Base-by-base conservation (phyloP, 192 early-diverging fungal species). In the Rhizoclosmatium globosum region DNA sequence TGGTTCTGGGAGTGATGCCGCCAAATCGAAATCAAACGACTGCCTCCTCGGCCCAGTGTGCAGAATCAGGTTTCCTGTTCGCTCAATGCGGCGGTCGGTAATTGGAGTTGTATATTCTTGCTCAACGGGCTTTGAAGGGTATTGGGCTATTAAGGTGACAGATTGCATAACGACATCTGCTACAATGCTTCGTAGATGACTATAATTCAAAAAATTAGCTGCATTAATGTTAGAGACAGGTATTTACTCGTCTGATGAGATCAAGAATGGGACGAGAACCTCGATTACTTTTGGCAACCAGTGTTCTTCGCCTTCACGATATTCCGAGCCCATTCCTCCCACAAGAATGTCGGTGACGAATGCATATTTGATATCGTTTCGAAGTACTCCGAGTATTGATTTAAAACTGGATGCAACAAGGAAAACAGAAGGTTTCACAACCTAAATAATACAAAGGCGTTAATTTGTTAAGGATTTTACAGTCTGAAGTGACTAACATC, bases 271-370 rank as follows among this genome's bases (percentile, higher is more conserved):
- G 3, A 78, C 43, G 56, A 78, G 41, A 31, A 78, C 41, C 45
- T 78, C 77, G 4, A 78, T 17, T 3, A 78, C 57, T 41, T 68
- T 53, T 7, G 77, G 77, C 68, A 78, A 23, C 77, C 77, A 78
- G 43, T 58, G 21, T 44, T 60, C 59, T 74, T 74, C 72, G 7
- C 72, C 72, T n/a, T 59, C 21, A 17, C 15, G 11, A 13, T 31
- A 4, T 13, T 53, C 41, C 19, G 11, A 13, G 48, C n/a, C 6
- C n/a, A n/a, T 47, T 23, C 42, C 60, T 13, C 68, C 68, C 19
- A 70, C 68, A 2, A 78, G 47, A 44, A 61, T 31, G 4, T 78
- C 77, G 6, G 64, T 61, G 23, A 78, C 41, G 61, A 78, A 78
- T 2, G 1, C 3, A 21, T 61, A n/a, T 41, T 62, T 78, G 9